Evolutionary conservation across 2,329 filamentous ascomycete species (phyloP).

Genomic region (Phialophora macrospora): DNA sequence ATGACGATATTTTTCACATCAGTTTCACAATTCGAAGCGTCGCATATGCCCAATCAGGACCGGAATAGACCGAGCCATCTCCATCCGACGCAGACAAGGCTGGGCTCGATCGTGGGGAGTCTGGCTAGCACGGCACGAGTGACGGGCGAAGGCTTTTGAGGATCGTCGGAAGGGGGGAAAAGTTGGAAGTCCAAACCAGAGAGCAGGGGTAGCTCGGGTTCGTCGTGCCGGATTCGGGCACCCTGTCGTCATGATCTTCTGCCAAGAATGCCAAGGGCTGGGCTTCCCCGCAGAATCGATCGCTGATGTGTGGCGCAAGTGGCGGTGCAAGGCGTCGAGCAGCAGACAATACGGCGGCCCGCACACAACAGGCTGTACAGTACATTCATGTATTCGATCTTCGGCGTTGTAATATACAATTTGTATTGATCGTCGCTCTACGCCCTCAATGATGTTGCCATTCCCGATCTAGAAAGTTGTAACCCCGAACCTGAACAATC

Average conservation of each 20-base stretch:
- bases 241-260: constrained; percentile 5
- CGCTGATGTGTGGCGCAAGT: background rate
- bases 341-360: background rate
- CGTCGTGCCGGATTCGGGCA: background rate
- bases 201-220: background rate
- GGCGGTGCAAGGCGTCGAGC: background rate
- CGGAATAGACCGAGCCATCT: background rate
- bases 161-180: background rate
- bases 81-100: background rate
- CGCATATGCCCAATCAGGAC: background rate
- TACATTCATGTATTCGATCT: too few species aligned
- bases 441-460: background rate
- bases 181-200: constrained; percentile 3
- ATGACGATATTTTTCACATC: constrained; percentile 1
- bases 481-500: background rate
- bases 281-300: background rate
- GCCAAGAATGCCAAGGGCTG: background rate
- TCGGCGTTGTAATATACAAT: too few species aligned
- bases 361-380: background rate
- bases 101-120: background rate
- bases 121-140: background rate
- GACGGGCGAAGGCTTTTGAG: background rate
- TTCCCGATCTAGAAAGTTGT: background rate
- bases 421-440: too few species aligned
- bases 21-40: background rate